These are phyloP conservation scores for Elsinoe fawcettii DNA, from an alignment of 2,329 filamentous ascomycete genomes.

Conservation along the genomic window DNA sequence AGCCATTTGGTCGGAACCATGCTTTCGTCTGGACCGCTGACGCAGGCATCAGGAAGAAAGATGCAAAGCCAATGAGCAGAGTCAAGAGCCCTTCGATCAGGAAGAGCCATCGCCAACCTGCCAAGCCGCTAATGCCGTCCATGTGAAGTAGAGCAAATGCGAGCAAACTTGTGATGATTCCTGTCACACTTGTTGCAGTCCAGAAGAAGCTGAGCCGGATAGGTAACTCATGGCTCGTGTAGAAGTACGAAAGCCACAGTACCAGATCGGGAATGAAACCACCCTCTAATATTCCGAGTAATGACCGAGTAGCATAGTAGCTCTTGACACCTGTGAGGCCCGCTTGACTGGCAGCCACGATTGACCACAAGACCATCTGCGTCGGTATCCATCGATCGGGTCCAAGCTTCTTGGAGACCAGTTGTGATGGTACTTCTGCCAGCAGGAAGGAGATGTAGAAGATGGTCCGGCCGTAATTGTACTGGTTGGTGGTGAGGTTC, in stretches of 20 bases:
- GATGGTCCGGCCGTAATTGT: conserved; percentile 37
- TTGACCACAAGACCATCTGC: conserved; percentile 18
- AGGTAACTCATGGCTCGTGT: conserved; percentile 62
- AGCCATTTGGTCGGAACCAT: conserved; percentile 52
- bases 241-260: conserved; percentile 54
- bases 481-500: conserved; percentile 42
- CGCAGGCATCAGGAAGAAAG: conserved; percentile 52
- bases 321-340: conserved; percentile 29
- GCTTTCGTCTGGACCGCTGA: conserved; percentile 58
- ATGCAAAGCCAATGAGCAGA: conserved; percentile 47
- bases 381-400: conserved; percentile 20
- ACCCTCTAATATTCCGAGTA: conserved; percentile 39
- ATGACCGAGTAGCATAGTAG: conserved; percentile 37
- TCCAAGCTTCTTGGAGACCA: conserved; percentile 23
- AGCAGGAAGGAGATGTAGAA: conserved; percentile 37
- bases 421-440: conserved; percentile 31
- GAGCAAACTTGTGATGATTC: conserved; percentile 49
- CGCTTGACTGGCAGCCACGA: conserved; percentile 23
- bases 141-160: conserved; percentile 49
- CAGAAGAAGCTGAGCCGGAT: conserved; percentile 62
- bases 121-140: conserved; percentile 43
- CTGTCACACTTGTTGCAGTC: conserved; percentile 54
- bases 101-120: conserved; percentile 52
- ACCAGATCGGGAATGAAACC: conserved; percentile 18
- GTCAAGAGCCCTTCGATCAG: conserved; percentile 42